A percentile compares a stretch with the other conserved stretches of the same genome.
Conservation (phyloP, 345 rosid genomes). For the Boechera stricta region DNA sequence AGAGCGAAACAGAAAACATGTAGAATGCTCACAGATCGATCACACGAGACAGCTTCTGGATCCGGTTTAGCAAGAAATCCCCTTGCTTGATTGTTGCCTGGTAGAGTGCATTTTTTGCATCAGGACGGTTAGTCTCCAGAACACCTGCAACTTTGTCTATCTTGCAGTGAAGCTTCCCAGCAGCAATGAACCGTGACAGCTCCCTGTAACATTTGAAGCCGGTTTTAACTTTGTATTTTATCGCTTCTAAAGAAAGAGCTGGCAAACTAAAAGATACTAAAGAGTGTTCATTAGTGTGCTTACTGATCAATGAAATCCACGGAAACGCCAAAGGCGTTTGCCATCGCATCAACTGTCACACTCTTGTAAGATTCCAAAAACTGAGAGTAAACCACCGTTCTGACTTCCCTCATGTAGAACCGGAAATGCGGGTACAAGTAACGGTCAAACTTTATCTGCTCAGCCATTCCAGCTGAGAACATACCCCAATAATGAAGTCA, state of each 20-base stretch:
- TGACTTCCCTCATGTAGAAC: slow-evolving; percentile 97
- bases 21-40: slow-evolving; percentile 74
- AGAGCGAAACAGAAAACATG: slow-evolving; percentile 25
- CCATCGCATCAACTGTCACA: slow-evolving; percentile 97
- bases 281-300: slow-evolving; percentile 43
- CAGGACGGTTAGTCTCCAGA: slow-evolving; percentile 96
- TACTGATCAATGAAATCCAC: slow-evolving; percentile 94
- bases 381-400: slow-evolving; percentile 93
- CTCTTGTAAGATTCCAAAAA: slow-evolving; percentile 97
- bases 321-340: slow-evolving; percentile 93
- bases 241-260: background rate
- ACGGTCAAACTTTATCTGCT: slow-evolving; percentile 87
- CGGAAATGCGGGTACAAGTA: slow-evolving; percentile 95
- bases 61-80: slow-evolving; percentile 90
- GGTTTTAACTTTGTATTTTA: background rate
- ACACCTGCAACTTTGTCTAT: slow-evolving; percentile 99
- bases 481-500: slow-evolving; percentile 28
- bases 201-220: slow-evolving; percentile 47
- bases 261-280: background rate
- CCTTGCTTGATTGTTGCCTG: slow-evolving; percentile 99
- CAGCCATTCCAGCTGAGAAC: slow-evolving; percentile 75
- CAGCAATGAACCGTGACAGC: slow-evolving; percentile 93
- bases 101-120: slow-evolving; percentile 97
- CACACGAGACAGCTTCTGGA: slow-evolving; percentile 97
- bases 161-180: slow-evolving; percentile 99